phyloP scores from a whole-genome alignment of 805 yeast species.

The Nakazawaea peltata region DNA sequence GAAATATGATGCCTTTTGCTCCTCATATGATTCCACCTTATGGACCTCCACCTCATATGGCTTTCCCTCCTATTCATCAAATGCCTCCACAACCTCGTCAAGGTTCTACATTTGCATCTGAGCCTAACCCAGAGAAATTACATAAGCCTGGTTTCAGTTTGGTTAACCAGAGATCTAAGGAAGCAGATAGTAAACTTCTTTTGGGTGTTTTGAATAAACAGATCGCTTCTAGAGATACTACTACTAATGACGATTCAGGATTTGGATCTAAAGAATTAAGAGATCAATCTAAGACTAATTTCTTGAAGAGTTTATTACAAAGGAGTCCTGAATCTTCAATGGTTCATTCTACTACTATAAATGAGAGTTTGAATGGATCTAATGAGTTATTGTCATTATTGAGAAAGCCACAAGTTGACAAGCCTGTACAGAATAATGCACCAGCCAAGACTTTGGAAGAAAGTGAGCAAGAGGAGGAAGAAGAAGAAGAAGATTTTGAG shows the following conservation, averaged over 20 bases:
- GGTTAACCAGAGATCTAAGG: constrained; percentile 20
- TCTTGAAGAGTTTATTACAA: constrained; percentile 14
- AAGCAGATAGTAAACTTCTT: constrained; percentile 23
- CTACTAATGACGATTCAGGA: not conserved
- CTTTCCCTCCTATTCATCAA: constrained; percentile 6
- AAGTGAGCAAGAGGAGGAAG: too few species aligned
- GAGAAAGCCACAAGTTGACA: not conserved
- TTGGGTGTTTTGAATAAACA: constrained; percentile 20
- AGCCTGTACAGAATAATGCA: too few species aligned
- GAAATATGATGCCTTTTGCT: constrained; percentile 12
- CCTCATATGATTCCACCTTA: constrained; percentile 12
- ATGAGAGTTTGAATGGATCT: too few species aligned
- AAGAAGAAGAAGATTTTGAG: constrained; percentile 5
- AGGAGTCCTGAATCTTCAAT: not conserved
- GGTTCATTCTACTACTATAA: too few species aligned
- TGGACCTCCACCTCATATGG: constrained; percentile 1
- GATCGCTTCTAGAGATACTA: constrained; percentile 7
- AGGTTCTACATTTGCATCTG: constrained; percentile 11
- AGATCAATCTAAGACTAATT: constrained; percentile 10
- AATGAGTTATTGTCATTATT: not conserved
- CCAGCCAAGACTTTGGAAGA: too few species aligned
- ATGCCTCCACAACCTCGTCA: constrained; percentile 11
- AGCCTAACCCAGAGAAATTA: constrained; percentile 24
- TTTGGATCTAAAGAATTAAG: constrained; percentile 6
- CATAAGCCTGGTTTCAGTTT: constrained; percentile 23